Evolutionary conservation across 1,139 yeast species (phyloP), one percentile per base, ranked within the genome.

Genomic region (Debaryomyces sp.): DNA sequence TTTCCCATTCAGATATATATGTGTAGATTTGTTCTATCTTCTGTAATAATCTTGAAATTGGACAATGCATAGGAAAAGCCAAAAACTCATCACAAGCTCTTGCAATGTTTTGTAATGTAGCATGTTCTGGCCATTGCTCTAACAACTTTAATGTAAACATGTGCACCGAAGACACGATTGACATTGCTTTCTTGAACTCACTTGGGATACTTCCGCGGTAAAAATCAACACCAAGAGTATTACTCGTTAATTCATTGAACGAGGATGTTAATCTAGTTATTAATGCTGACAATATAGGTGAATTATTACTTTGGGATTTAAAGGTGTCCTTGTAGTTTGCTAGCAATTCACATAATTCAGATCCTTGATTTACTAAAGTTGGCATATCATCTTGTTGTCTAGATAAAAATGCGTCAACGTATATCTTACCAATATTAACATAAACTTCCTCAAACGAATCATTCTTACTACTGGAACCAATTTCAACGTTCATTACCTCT

Each of bases 51-150:
- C 87, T 80, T 8, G 94, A 94, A 43, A 94, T 71, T 1, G 99
- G 95, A 0, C 88, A 81, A 33, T 76, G 73, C 4, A 84, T 74
- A 0, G 96, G 81, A 58, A 75, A 85, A 4, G 68, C 66, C 49
- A 88, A 67, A 54, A 87, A 82, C 61, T 92, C 98, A 15, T 77
- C 70, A 53, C 87, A 80, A n/a, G 87, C 82, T 50, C 85, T 71
- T 27, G 73, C 67, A 46, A 94, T 77, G 32, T 87, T 90, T 50
- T 79, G 85, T 45, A 95, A 69, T 0, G 96, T 90, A 0, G 96
- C 95, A 71, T 95, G 97, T 59, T 95, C 99, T 0, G 99, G 98
- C 97, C 97, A 94, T 61, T 85, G 83, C 21, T 69, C 70, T 13
- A 87, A 65, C 24, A 89, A 66, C n/a, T 71, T 72, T 13, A 66